Base-by-base conservation (phyloP, 2,329 filamentous ascomycete species). In the Zalaria sp. region DNA sequence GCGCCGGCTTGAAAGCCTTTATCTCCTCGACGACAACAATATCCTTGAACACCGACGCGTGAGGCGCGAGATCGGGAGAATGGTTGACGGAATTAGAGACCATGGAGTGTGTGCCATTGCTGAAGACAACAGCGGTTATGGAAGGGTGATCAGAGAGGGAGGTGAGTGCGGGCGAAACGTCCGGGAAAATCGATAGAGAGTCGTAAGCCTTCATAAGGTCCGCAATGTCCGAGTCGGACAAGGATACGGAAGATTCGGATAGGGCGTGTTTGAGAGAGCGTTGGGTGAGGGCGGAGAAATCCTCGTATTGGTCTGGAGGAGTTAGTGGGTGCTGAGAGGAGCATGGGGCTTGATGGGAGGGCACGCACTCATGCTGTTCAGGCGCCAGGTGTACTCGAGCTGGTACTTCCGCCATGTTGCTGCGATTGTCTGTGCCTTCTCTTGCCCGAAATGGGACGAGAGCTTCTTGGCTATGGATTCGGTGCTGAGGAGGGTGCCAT, bases 331-430 rank as follows among this genome's bases (percentile, higher is more conserved):
- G 5, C 9, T 9, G n/a, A 8, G 5, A 11, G 10, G 2, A 5
- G 10, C 25, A 31, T 25, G 10, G 7, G 34, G 27, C 9, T 11
- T n/a, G 18, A 8, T 27, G 35, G 29, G 9, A 36, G 6, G 11
- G 8, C 29, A 58, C 64, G 46, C 63, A 81, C 82, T 71, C 81
- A 87, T 87, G 66, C 75, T 79, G 53, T 79, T 86, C 48, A 81
- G 61, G 40, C 82, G 67, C 79, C 79, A 87, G 34, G 81, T 84
- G 51, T 86, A 88, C 58, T 86, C 82, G 5, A 87, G 65, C 57
- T 87, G 82, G 53, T 80, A 80, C 27, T 71, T 69, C 43, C 82
- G 67, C 73, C 81, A 85, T 52, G 73, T 58, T 10, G 68, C 57
- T 4, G 80, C 74, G 28, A 86, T 67, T 1, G 58, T 57, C 25